phyloP scores from a whole-genome alignment of 2,329 filamentous ascomycete species.

The Pseudocercospora eumusae region DNA sequence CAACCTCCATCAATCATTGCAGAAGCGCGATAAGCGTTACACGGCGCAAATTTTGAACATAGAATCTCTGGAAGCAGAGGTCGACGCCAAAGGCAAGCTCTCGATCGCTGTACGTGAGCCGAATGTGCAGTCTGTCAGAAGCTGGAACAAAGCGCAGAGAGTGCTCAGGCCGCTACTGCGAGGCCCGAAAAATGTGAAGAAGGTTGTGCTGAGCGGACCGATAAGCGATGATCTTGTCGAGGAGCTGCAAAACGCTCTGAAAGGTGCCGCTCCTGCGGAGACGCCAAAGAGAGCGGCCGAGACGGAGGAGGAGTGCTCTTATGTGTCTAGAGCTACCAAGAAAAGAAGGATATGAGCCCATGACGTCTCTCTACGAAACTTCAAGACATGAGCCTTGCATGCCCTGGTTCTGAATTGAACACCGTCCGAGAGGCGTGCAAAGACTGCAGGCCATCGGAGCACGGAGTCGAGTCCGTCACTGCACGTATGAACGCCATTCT shows the following conservation, averaged over 20 bases:
- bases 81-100: not conserved
- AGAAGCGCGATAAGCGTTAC: constrained; percentile 1
- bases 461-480: too few relatives aligned
- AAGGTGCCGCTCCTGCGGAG: not conserved
- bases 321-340: not conserved
- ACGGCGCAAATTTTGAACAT: constrained; percentile 4
- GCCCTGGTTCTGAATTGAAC: too few relatives aligned
- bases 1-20: constrained; percentile 5
- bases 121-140: not conserved
- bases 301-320: not conserved
- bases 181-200: constrained; percentile 12
- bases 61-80: not conserved
- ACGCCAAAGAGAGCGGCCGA: not conserved
- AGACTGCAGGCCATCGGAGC: too few relatives aligned
- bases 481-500: too few relatives aligned
- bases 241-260: not conserved
- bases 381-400: too few relatives aligned
- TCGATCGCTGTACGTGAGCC: not conserved
- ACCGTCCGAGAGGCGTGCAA: too few relatives aligned
- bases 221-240: constrained; percentile 11
- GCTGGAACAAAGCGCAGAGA: constrained; percentile 10
- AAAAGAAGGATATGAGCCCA: not conserved
- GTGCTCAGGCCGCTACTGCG: constrained; percentile 9
- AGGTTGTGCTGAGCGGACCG: constrained; percentile 10
- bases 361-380: too few relatives aligned